These are phyloP conservation scores for Roridomyces roridus DNA, from an alignment of 768 basidiomycete genomes.

Conservation along the genomic window DNA sequence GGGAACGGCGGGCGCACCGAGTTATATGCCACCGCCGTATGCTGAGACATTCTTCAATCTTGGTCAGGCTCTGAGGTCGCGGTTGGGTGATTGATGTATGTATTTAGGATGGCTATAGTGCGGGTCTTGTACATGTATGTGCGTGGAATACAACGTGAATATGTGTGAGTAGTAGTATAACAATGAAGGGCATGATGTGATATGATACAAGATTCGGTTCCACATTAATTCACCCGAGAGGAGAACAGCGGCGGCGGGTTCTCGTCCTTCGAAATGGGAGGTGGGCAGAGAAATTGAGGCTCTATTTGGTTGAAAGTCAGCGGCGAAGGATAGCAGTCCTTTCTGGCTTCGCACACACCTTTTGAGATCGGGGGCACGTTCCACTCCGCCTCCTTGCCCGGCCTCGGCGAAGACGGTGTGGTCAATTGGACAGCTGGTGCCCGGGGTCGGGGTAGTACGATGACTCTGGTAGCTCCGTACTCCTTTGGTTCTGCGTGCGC, in stretches of 20 bases:
- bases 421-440: neutral
- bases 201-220: too few relatives aligned
- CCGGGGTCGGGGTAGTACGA: neutral
- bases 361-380: neutral
- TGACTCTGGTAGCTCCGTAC: conserved; percentile 6
- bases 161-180: too few relatives aligned
- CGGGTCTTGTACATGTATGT: too few relatives aligned
- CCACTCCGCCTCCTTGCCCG: neutral
- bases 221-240: too few relatives aligned
- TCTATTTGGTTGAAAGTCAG: neutral
- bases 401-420: neutral
- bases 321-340: neutral
- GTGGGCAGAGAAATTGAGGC: neutral
- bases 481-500: neutral
- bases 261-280: neutral
- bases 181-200: too few relatives aligned
- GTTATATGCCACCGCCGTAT: neutral
- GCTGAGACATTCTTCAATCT: neutral
- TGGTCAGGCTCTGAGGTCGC: too few relatives aligned
- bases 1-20: neutral
- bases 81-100: too few relatives aligned
- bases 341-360: neutral
- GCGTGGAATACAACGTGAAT: too few relatives aligned
- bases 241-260: too few relatives aligned
- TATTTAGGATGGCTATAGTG: too few relatives aligned